Base-by-base conservation (phyloP, 257 asterid species). In the Penstemon barbatus region DNA sequence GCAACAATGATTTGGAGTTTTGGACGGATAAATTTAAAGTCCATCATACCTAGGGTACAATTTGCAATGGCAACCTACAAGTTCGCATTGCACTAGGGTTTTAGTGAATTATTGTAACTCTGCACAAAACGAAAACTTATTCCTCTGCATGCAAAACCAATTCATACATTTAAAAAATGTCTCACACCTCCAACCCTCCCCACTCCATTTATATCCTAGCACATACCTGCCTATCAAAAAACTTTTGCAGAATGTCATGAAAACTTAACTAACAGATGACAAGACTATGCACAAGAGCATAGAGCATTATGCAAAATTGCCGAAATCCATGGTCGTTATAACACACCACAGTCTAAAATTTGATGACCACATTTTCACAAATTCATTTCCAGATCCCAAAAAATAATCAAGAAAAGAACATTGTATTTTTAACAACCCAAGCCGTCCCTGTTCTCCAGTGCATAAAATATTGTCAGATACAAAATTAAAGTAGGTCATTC, bases 331-430 rank as follows among this genome's bases (percentile, higher is more conserved):
- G 43, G 65, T 46, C 25, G 38, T 19, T 33, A 54, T 39, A 48
- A 75, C 51, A 18, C 55, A 41, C 52, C 57, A 71, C 58, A 40
- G 44, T 46, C 60, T 49, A 58, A 39, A 60, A 65, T 60, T 71
- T 39, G 53, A 25, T 55, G 5, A 71, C 57, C 75, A 59, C 11
- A 33, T 60, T 65, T 46, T 48, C 7, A 46, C 25, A 57, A 61
- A 38, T 38, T 50, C 65, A 50, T 60, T 15, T 68, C 53, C 62
- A 68, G 39, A 41, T n/a, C 8, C 33, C 36, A 65, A 71, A 43
- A 53, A 55, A 70, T 41, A 38, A 45, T 55, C 74, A 44, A 61
- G 44, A 12, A 65, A 60, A 37, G 42, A 66, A 55, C 7, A 61
- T 33, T 11, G 9, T 45, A 4, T 8, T 56, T 63, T 15, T 10